Percentiles rank a stretch among this genome's conserved stretches.
These are phyloP conservation scores for Globisporangium cederbergense DNA, from an alignment of 352 stramenopile genomes.

Conservation along the genomic window DNA sequence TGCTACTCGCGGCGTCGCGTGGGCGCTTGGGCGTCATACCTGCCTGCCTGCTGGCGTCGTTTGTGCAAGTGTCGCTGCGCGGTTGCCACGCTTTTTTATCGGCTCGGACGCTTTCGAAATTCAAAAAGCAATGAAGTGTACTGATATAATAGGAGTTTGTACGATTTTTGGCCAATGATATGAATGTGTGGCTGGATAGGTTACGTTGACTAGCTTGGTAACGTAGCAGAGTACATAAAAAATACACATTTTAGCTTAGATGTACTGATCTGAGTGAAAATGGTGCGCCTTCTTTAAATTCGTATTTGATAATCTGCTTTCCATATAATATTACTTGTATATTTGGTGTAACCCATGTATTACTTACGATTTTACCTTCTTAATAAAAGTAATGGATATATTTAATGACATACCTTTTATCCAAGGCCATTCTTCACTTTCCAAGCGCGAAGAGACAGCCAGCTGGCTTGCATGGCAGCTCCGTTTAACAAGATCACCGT, in stretches of 20 bases:
- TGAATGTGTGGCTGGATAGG: too few species aligned
- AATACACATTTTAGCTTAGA: too few species aligned
- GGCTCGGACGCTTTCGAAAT: constrained; percentile 1
- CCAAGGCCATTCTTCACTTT: not conserved
- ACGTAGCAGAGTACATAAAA: too few species aligned
- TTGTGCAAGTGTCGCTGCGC: not conserved
- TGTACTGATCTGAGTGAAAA: too few species aligned
- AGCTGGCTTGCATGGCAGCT: not conserved
- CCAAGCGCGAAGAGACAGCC: not conserved
- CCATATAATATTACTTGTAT: not conserved
- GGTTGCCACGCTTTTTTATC: constrained; percentile 1
- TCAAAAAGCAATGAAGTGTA: not conserved
- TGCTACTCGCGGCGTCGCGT: not conserved
- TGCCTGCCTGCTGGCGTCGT: not conserved
- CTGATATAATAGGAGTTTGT: not conserved
- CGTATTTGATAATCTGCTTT: not conserved
- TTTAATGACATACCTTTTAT: not conserved
- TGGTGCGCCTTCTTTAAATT: too few species aligned
- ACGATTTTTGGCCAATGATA: not conserved
- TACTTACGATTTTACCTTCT: not conserved
- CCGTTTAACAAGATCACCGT: constrained; percentile 3
- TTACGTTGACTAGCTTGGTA: too few species aligned
- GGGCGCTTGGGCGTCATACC: constrained; percentile 4
- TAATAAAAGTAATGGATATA: too few species aligned
- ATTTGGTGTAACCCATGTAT: not conserved